phyloP scores from a whole-genome alignment of 164 flowering plant genomes.

The Malania oleifera region DNA sequence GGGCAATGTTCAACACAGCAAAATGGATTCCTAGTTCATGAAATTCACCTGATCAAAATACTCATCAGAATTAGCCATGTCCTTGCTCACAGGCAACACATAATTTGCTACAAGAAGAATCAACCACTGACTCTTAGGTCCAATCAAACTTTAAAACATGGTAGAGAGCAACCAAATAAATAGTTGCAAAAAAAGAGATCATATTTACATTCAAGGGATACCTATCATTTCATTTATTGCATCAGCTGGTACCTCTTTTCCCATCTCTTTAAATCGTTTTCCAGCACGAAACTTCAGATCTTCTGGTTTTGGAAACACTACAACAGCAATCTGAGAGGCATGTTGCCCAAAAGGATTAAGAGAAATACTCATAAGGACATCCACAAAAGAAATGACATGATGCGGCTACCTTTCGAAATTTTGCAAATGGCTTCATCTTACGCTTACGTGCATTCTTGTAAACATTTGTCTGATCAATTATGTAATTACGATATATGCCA shows the following conservation, averaged over 20 bases:
- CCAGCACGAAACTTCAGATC: conserved; percentile 39
- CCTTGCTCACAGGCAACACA: conserved; percentile 48
- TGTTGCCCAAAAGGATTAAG: not conserved
- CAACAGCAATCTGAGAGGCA: conserved; percentile 47
- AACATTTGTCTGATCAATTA: conserved; percentile 71
- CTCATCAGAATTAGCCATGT: conserved; percentile 52
- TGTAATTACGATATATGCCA: conserved; percentile 43
- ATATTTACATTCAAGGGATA: conserved; percentile 9
- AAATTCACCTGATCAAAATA: conserved; percentile 49
- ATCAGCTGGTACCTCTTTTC: conserved; percentile 63
- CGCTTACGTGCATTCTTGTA: conserved; percentile 60
- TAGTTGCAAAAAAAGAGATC: not conserved
- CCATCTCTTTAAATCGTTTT: conserved; percentile 58
- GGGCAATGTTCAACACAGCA: not conserved
- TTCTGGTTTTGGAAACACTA: conserved; percentile 49
- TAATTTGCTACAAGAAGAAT: conserved; percentile 39
- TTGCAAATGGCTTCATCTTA: conserved; percentile 47
- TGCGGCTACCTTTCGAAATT: conserved; percentile 42
- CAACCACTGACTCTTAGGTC: not conserved
- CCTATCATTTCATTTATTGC: conserved; percentile 59
- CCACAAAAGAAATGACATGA: not conserved
- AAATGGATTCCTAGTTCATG: not conserved
- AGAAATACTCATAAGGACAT: not conserved
- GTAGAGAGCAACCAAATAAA: not conserved
- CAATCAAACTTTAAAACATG: not conserved